phyloP scores from a whole-genome alignment of 306 rosid genomes.

The Crotalaria pallida region DNA sequence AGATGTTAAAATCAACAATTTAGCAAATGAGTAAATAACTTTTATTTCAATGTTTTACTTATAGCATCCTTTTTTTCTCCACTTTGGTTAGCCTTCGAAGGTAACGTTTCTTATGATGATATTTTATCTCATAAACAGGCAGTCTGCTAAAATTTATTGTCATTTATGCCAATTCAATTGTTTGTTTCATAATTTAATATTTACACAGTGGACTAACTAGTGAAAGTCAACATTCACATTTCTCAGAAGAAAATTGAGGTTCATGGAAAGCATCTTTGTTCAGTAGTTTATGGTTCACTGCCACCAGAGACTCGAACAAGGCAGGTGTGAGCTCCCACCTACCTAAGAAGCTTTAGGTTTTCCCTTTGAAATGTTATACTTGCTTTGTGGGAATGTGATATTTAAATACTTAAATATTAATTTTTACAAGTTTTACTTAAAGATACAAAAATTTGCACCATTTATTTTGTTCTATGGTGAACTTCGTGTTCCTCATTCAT shows the following conservation, averaged over 20 bases:
- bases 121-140: background rate
- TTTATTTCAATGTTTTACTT: background rate
- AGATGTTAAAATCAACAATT: background rate
- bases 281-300: slow-evolving; percentile 93
- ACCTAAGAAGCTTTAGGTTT: slow-evolving; percentile 8
- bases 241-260: slow-evolving; percentile 65
- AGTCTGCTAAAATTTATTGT: background rate
- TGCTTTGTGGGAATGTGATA: slow-evolving; percentile 7
- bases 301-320: slow-evolving; percentile 98
- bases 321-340: slow-evolving; percentile 58
- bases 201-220: slow-evolving; percentile 17
- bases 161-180: slow-evolving; percentile 13
- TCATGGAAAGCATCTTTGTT: slow-evolving; percentile 76
- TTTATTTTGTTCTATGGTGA: slow-evolving; percentile 7
- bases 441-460: background rate
- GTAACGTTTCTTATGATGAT: background rate
- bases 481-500: slow-evolving; percentile 7
- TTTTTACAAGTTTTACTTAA: background rate
- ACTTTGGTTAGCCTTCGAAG: slow-evolving; percentile 10
- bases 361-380: background rate
- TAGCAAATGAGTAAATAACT: background rate
- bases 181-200: background rate
- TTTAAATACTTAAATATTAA: slow-evolving; percentile 11
- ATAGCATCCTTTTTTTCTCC: background rate
- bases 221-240: slow-evolving; percentile 21